Evolutionary conservation across 345 rosid genomes (phyloP).

Genomic region (Brassica carinata): DNA sequence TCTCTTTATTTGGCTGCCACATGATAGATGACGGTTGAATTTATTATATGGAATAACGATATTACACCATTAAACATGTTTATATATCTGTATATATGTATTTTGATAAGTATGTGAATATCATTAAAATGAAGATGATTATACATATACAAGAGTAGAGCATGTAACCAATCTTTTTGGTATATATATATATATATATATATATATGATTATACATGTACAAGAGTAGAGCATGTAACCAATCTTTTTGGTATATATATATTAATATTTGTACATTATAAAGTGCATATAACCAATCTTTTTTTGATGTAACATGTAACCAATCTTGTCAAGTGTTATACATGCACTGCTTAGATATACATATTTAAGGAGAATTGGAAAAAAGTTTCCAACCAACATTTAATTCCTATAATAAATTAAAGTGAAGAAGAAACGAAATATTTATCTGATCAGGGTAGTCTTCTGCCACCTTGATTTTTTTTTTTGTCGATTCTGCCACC

Average conservation of each 20-base stretch:
- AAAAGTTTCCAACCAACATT: neutral
- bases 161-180: too few relatives aligned
- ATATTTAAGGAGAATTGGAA: neutral
- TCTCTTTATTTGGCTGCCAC: constrained; percentile 26
- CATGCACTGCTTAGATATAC: neutral
- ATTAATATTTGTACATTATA: neutral
- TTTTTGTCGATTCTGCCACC: too few relatives aligned
- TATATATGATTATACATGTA: too few relatives aligned
- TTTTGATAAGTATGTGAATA: too few relatives aligned
- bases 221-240: too few relatives aligned
- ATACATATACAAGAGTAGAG: too few relatives aligned
- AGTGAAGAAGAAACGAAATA: neutral
- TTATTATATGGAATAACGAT: neutral
- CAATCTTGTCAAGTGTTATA: neutral
- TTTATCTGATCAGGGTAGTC: neutral
- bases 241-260: too few relatives aligned
- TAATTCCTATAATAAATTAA: neutral
- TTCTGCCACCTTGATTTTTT: neutral
- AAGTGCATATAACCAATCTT: neutral
- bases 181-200: too few relatives aligned
- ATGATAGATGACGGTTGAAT: neutral
- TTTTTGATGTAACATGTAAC: neutral
- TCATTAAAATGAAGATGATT: too few relatives aligned
- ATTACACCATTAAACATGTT: neutral
- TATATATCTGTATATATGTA: too few relatives aligned